Evolutionary conservation across 1,284 basidiomycete genomes (phyloP).

Genomic region (Hortiboletus rubellus): DNA sequence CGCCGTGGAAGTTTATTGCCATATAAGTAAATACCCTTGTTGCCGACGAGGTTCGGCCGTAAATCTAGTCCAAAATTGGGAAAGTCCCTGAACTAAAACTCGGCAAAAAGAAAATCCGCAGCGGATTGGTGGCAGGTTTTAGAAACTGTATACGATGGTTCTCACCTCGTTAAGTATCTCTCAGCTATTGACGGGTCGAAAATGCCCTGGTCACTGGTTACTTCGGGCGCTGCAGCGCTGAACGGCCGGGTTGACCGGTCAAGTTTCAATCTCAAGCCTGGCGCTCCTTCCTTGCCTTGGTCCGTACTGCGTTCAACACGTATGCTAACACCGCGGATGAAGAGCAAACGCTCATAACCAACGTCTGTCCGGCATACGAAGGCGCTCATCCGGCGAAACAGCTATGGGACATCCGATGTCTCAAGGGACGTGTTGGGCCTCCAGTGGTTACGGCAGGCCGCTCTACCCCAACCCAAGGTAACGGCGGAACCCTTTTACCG

Average conservation of each 20-base stretch:
- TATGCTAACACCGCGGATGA: background rate
- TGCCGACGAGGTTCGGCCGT: background rate
- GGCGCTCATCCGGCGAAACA: slow-evolving; percentile 13
- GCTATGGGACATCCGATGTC: slow-evolving; percentile 23
- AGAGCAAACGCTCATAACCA: slow-evolving; percentile 13
- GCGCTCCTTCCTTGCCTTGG: background rate
- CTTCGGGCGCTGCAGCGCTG: no score
- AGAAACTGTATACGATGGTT: no score
- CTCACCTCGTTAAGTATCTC: background rate
- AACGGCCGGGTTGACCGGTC: no score
- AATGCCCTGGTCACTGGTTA: background rate
- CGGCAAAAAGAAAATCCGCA: no score
- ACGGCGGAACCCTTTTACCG: slow-evolving; percentile 51
- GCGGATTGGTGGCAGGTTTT: no score
- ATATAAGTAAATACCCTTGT: no score
- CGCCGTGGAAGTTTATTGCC: no score
- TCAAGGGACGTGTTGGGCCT: slow-evolving; percentile 10
- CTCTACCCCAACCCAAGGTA: slow-evolving; percentile 34
- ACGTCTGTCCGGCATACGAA: slow-evolving; percentile 20
- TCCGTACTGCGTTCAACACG: background rate
- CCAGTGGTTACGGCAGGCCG: background rate
- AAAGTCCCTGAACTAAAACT: no score
- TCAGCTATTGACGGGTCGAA: background rate
- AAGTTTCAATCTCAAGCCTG: no score
- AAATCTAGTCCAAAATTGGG: no score